phyloP scores from a whole-genome alignment of 73 alveolate species.

The Paramecium tetraurelia region DNA sequence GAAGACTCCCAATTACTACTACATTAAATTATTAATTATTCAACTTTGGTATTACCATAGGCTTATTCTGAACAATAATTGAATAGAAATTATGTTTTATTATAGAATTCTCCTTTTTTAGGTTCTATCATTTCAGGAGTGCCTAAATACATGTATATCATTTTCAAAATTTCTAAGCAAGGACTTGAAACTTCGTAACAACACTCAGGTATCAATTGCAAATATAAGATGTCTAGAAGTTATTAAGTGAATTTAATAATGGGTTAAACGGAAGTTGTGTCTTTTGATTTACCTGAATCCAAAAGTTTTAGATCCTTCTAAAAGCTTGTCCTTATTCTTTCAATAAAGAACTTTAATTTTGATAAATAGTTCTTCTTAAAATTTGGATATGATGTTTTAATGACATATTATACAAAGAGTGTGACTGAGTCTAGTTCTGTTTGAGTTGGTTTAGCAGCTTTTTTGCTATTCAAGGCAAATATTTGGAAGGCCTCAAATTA shows the following conservation, averaged over 20 bases:
- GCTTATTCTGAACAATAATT: neutral
- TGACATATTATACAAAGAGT: neutral
- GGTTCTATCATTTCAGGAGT: neutral
- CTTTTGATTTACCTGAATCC: neutral
- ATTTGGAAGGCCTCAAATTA: slow-evolving; percentile 25
- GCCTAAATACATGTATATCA: neutral
- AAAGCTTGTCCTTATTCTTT: neutral
- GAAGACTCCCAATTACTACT: slow-evolving; percentile 43
- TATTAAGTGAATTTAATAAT: neutral
- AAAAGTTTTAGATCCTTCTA: neutral
- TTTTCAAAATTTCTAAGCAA: neutral
- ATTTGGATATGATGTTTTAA: slow-evolving; percentile 40
- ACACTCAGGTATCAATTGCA: slow-evolving; percentile 20
- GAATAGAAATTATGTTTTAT: neutral
- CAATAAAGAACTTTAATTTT: slow-evolving; percentile 16
- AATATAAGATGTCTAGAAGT: neutral
- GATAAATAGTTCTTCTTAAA: neutral
- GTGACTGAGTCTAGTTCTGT: neutral
- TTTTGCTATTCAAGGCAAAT: slow-evolving; percentile 1
- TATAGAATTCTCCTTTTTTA: neutral
- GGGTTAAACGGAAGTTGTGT: neutral
- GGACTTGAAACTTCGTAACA: slow-evolving; percentile 47
- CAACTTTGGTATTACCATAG: neutral
- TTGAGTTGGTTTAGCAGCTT: neutral
- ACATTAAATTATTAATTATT: neutral